Percentiles rank a stretch among this genome's conserved stretches.
Conservation (phyloP, 1,284 basidiomycete species). For the Tetrapyrgos nigripes region DNA sequence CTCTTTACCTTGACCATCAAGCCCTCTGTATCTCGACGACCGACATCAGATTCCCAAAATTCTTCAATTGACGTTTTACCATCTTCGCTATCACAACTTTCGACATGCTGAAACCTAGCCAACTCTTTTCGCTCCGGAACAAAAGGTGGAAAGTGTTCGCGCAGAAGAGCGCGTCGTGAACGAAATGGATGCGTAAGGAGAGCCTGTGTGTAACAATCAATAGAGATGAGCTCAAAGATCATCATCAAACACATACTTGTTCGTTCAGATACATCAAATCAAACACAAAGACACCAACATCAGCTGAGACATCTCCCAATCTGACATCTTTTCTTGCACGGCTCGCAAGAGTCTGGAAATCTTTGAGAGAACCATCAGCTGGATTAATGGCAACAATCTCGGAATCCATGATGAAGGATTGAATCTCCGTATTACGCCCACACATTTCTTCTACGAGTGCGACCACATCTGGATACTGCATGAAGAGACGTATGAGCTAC, state of each 20-base stretch:
- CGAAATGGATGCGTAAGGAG: slow-evolving; percentile 79
- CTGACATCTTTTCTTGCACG: slow-evolving; percentile 88
- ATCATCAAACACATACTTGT: slow-evolving; percentile 49
- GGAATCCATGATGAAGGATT: slow-evolving; percentile 85
- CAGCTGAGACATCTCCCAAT: slow-evolving; percentile 79
- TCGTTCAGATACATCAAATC: slow-evolving; percentile 92
- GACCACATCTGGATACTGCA: slow-evolving; percentile 88
- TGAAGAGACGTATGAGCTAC: slow-evolving; percentile 25
- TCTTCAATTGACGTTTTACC: slow-evolving; percentile 71
- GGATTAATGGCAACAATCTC: slow-evolving; percentile 85
- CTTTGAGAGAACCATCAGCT: slow-evolving; percentile 67
- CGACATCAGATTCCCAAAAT: slow-evolving; percentile 84
- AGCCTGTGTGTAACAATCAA: slow-evolving; percentile 54
- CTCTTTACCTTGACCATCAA: slow-evolving; percentile 87
- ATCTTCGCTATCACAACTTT: slow-evolving; percentile 75
- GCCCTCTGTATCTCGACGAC: slow-evolving; percentile 78
- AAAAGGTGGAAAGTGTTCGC: slow-evolving; percentile 62
- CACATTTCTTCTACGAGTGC: slow-evolving; percentile 60
- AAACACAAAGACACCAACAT: slow-evolving; percentile 89
- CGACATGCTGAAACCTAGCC: slow-evolving; percentile 82
- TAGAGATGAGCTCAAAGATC: background rate
- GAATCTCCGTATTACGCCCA: slow-evolving; percentile 45
- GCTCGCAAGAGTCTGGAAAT: slow-evolving; percentile 88
- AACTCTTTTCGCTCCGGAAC: slow-evolving; percentile 49
- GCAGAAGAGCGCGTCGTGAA: slow-evolving; percentile 71